Base-by-base conservation (phyloP, 2,329 filamentous ascomycete genomes). In the Teratosphaeria epicoccoides region DNA sequence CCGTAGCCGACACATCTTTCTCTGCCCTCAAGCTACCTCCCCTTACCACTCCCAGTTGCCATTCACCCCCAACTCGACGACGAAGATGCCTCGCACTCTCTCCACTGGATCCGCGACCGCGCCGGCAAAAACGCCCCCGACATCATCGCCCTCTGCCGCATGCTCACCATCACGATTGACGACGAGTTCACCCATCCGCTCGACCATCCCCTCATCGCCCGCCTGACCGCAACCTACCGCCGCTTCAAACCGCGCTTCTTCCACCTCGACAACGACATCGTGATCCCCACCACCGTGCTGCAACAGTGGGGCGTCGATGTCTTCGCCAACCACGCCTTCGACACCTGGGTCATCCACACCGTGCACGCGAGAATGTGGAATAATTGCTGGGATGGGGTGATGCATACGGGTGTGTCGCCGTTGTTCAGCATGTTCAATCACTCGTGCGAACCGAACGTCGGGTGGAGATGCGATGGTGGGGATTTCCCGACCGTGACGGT, bases 381-480 rank as follows among this genome's bases (percentile, higher is more conserved):
- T 88, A 4, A 95, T 86, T 4, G 88, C 87, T 24, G 80, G 86
- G 51, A 83, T 87, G 62, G 87, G 78, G 59, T 57, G 2, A 52
- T 52, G 14, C 28, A 52, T 17, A 43, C 4, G 66, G 58, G 70
- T 64, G 17, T 96, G 24, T 88, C 95, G 69, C 88, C 89, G 1
- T 80, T 95, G 53, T 97, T 93, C 88, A 95, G 88, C 68, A 75
- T 97, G 26, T 89, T 91, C 45, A 97, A 97, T 64, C 91, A 97
- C 67, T 88, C 88, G 66, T 97, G 91, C 70, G 82, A 94, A 63
- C 90, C 91, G 9, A 96, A 95, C 66, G 87, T 95, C 28, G 78
- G 78, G 1, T 97, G 91, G 91, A 85, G 90, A 4, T 24, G 25
- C 6, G 24, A 10, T 6, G 24, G 40, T 2, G 57, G 61, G 17